phyloP scores from a whole-genome alignment of 1,284 basidiomycete species.

The Ganoderma multipileum region DNA sequence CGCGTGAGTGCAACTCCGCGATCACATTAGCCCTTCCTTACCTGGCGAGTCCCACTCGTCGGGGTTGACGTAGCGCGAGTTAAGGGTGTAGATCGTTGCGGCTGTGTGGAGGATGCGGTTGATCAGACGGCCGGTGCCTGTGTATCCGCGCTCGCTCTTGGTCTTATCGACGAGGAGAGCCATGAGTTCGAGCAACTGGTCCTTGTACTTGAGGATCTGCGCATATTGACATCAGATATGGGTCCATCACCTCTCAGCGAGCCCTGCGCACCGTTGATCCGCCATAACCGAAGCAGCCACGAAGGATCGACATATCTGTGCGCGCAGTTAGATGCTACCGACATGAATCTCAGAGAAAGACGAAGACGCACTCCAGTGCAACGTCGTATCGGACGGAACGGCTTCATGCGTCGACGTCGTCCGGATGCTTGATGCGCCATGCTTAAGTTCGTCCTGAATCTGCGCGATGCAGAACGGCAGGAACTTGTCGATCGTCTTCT shows the following conservation, averaged over 20 bases:
- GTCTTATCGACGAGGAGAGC: conserved; percentile 79
- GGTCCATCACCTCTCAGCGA: not conserved
- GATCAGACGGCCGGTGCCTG: conserved; percentile 81
- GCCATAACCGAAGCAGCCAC: conserved; percentile 80
- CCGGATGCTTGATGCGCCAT: conserved; percentile 91
- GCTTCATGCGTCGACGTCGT: conserved; percentile 89
- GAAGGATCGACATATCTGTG: conserved; percentile 78
- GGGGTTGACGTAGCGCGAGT: conserved; percentile 85
- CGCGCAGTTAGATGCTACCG: not conserved
- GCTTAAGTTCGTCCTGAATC: conserved; percentile 86
- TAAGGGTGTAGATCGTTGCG: conserved; percentile 81
- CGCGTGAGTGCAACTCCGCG: conserved; percentile 1
- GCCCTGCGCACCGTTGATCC: conserved; percentile 58
- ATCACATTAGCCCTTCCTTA: conserved; percentile 39
- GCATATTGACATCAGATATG: not conserved
- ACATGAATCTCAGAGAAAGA: conserved; percentile 20
- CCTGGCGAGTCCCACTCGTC: conserved; percentile 84
- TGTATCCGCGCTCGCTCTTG: conserved; percentile 91
- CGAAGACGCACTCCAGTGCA: conserved; percentile 90
- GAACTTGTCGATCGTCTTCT: conserved; percentile 82
- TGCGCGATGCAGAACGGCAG: conserved; percentile 83
- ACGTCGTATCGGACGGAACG: conserved; percentile 87
- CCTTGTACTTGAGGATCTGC: conserved; percentile 77
- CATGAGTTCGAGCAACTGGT: conserved; percentile 75
- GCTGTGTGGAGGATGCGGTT: conserved; percentile 82